Base-by-base conservation (phyloP, 2,329 filamentous ascomycete genomes). In the Botryotinia narcissicola region DNA sequence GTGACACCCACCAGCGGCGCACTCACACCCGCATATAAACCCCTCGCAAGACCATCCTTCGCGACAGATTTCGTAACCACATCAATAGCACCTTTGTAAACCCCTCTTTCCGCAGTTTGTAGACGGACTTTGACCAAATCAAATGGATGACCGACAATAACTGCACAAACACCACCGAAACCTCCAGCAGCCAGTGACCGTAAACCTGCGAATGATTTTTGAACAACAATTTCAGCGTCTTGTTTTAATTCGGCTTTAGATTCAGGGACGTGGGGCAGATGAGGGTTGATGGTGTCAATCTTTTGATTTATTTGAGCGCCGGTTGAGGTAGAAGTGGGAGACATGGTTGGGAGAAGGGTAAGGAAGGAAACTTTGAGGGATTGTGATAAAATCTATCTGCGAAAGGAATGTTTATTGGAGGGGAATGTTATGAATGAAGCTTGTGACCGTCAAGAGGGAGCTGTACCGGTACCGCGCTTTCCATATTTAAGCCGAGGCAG, bases 61-160 rank as follows among this genome's bases (percentile, higher is more conserved):
- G 95, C 95, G 75, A 99, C 84, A 51, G 93, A 95, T 86, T 92
- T 97, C 83, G 88, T 87, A 76, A 98, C 94, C 1, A 98, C 95
- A 84, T 99, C 96, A 80, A 98, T 87, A 22, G 96, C 96, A 63
- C 92, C 91, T 51, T 87, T 92, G 84, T 99, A 99, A 51, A 97
- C 93, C 67, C 96, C 96, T 83, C 91, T 92, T 84, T 98, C 95
- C 51, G 96, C 94, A 3, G 96, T 99, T 86, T 99, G 96, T 82
- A 99, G 86, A 74, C 96, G 93, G 77, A 99, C 96, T 85, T 99
- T 99, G 83, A 98, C 95, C 79, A 99, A 87, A 82, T 99, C 96
- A 82, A 99, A 99, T 16, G 96, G 96, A 83, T 99, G 96, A 73
- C 96, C 93, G 74, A 98, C 95, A 60, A 99, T 82, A 72, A 99